Conservation (phyloP, 306 rosid genomes). For the Pterocarpus macrocarpus region DNA sequence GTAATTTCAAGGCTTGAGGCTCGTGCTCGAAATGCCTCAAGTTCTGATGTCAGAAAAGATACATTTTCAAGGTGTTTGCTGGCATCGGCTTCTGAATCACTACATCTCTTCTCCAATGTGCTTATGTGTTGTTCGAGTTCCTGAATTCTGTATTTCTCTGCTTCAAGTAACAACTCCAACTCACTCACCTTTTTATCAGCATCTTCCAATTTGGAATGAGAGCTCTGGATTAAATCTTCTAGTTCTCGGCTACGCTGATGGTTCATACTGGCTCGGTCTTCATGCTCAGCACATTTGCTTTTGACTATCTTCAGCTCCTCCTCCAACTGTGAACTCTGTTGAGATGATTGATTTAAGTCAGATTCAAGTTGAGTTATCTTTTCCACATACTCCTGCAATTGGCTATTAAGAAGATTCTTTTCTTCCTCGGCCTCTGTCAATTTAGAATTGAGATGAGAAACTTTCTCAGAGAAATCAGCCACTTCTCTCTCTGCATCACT, state of each 20-base stretch:
- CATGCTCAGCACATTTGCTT: conserved; percentile 76
- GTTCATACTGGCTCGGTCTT: conserved; percentile 71
- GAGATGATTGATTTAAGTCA: conserved; percentile 61
- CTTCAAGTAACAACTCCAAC: conserved; percentile 85
- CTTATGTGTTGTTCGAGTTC: conserved; percentile 89
- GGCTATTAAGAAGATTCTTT: conserved; percentile 61
- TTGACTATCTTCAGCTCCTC: conserved; percentile 72
- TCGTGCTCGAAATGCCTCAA: conserved; percentile 75
- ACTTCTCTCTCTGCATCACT: conserved; percentile 70
- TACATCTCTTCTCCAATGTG: conserved; percentile 66
- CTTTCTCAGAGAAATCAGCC: conserved; percentile 68
- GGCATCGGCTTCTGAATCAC: conserved; percentile 65
- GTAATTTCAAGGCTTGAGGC: conserved; percentile 69
- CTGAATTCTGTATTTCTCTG: conserved; percentile 89
- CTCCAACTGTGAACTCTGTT: conserved; percentile 65
- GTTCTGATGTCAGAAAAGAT: conserved; percentile 70
- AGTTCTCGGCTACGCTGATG: conserved; percentile 83
- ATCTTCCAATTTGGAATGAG: conserved; percentile 77
- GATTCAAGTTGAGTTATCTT: conserved; percentile 76
- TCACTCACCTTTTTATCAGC: conserved; percentile 75
- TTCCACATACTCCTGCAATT: conserved; percentile 66
- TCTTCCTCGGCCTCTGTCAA: conserved; percentile 66
- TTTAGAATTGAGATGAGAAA: conserved; percentile 64
- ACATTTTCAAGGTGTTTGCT: conserved; percentile 63
- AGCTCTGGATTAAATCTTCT: conserved; percentile 84